These are phyloP conservation scores for Solanum dulcamara DNA, from an alignment of 257 asterid genomes.

Conservation along the genomic window DNA sequence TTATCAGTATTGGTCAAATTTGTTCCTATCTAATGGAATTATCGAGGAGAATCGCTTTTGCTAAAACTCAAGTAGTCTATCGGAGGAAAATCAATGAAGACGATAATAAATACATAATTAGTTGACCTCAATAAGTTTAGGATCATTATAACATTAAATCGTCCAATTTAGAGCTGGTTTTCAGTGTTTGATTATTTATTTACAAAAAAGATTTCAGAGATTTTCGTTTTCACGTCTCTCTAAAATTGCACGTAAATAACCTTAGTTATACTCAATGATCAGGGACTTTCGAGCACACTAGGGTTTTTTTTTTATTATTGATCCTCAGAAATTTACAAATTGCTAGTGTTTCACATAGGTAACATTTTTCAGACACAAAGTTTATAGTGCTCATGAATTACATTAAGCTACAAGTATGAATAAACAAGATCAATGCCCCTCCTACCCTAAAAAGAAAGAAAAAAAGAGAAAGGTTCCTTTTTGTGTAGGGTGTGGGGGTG, in stretches of 20 bases:
- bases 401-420: not conserved
- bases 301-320: not conserved
- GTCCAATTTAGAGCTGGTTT: not conserved
- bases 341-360: not conserved
- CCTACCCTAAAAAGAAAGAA: not conserved
- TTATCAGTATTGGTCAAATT: too few relatives aligned
- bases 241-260: not conserved
- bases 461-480: not conserved
- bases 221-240: not conserved
- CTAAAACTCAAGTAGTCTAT: too few relatives aligned
- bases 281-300: not conserved
- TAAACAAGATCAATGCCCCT: not conserved
- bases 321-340: not conserved
- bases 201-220: not conserved
- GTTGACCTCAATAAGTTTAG: not conserved
- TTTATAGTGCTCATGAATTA: not conserved
- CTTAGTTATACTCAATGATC: not conserved
- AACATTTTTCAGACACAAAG: not conserved
- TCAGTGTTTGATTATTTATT: not conserved
- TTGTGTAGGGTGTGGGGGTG: not conserved
- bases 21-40: not conserved
- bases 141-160: not conserved
- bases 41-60: too few relatives aligned
- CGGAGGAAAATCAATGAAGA: not conserved
- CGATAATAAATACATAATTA: too few relatives aligned